Evolutionary conservation across 2,329 filamentous ascomycete genomes (phyloP), one percentile per base, ranked within the genome.

Genomic region (Ceratocystis cubensis): DNA sequence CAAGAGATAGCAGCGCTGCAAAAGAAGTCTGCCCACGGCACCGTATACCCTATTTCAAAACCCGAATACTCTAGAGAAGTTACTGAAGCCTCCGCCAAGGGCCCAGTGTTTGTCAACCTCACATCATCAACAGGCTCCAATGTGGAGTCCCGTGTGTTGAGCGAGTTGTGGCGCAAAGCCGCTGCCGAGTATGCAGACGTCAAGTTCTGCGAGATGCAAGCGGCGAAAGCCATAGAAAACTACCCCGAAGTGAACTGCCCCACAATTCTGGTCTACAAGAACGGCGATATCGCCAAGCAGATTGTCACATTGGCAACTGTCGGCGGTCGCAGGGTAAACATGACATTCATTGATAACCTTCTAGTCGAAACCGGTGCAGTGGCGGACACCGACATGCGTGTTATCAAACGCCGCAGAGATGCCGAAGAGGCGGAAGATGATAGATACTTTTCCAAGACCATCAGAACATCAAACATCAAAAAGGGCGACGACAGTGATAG

Each of bases 161-260:
- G 87, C 0, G 88, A 96, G 73, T 80, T 96, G 22, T 99, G 93
- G 92, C 82, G 87, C 45, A 85, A 91, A 72, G 82, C 94, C 50
- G 93, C 94, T 0, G 78, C 77, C 68, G 91, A 93, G 72, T 99
- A 91, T 73, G 91, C 91, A 22, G 93, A 99, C 70, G 80, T 99
- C 75, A 99, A 99, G 77, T 99, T 99, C 76, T 97, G 93, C 75
- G 90, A 97, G 78, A 97, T 99, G 71, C 84, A 87, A 71, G 94
- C 87, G 5, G 87, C 91, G 73, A 85, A 96, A 78, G 96, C 94
- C 67, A 96, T 99, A 71, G 94, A 97, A 75, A 91, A 91, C 50
- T 99, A 99, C 75, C 94, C 94, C 1, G 94, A 97, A 72, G 83
- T 84, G 67, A 99, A 99, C 75, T 96, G 91, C 67, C 94, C 94